Base-by-base conservation (phyloP, 345 rosid genomes). In the Boechera divaricarpa region DNA sequence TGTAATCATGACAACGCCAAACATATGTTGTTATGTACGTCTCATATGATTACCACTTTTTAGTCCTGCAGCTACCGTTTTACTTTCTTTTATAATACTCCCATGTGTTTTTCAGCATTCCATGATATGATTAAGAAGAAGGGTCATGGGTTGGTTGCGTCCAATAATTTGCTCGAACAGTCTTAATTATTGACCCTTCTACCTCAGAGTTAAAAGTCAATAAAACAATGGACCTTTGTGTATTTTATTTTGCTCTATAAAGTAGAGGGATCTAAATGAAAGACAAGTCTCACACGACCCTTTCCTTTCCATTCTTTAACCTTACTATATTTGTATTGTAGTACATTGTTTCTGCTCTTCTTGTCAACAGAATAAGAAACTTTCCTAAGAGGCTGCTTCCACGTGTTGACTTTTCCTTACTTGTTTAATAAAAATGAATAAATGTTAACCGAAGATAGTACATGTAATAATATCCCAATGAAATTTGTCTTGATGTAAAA, bases 211-310 rank as follows among this genome's bases (percentile, higher is more conserved):
- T 72, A n/a, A 32, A 32, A 63, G 18, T 21, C 21, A 35, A 12
- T 3, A 47, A 13, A 13, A 12, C 5, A 44, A 13, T 12, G 73
- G 31, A 9, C 38, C 49, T 21, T 51, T 51, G 48, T 48, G 38
- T n/a, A 47, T 58, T 15, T 61, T 49, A 16, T 16, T 16, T 16
- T 16, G 16, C 32, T 4, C 2, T 1, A 31, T 4, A 31, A 4
- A 31, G 29, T 28, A 31, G 32, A 3, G 5, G 32, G 32, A 31
- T 31, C 10, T 36, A 36, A 36, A 44, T 32, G 36, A 59, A 66
- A 47, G 60, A 57, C 66, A 47, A 57, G 41, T 66, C 73, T 11
- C 21, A 16, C 51, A 75, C 72, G 78, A 74, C 35, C 15, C 48
- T 28, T 55, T 21, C 24, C 24, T 21, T 44, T 54, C 55, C 47